Evolutionary conservation across 768 basidiomycete genomes (phyloP), one percentile per base, ranked within the genome.

Genomic region (Rhizopogon vesiculosus): DNA sequence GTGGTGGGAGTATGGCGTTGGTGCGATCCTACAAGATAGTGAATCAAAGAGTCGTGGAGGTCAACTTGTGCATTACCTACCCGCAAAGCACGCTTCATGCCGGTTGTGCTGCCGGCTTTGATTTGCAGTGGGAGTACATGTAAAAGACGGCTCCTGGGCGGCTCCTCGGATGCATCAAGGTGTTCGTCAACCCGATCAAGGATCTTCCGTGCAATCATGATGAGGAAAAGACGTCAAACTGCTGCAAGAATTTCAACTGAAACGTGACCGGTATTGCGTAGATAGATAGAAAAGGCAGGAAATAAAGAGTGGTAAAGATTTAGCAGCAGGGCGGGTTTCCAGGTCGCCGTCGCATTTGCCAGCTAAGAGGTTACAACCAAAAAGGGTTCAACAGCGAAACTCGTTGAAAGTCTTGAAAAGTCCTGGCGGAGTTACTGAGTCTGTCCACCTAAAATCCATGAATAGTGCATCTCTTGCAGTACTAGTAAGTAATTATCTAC

Each of bases 181-280:
- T 38, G 59, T 51, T 66, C 56, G 63, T 65, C 69, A 46, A 65
- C 52, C 41, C 56, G 69, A 59, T 60, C 60, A 54, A 66, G 58
- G 40, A 56, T 60, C 60, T 55, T 62, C 49, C 58, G 67, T 62
- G 63, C 69, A 43, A 59, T 63, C 67, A 71, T 69, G 54, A 61
- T 51, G 18, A 58, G 25, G 49, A 31, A 51, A 56, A 54, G 19
- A 18, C 15, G 15, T 33, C 15, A 19, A 48, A 35, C 59, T 42
- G 35, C 38, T 25, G 25, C 25, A 25, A 25, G 25, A 25, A 25
- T 4, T 25, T 25, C 25, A 25, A 25, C 25, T 25, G 25, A 25
- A 25, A 25, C 25, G 25, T 25, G 25, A 25, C 25, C 25, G 25
- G 25, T 25, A 25, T 25, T 38, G 49, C 55, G 22, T 2, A 22